Evolutionary conservation across 306 rosid species (phyloP).

Genomic region (Lathyrus sativus): DNA sequence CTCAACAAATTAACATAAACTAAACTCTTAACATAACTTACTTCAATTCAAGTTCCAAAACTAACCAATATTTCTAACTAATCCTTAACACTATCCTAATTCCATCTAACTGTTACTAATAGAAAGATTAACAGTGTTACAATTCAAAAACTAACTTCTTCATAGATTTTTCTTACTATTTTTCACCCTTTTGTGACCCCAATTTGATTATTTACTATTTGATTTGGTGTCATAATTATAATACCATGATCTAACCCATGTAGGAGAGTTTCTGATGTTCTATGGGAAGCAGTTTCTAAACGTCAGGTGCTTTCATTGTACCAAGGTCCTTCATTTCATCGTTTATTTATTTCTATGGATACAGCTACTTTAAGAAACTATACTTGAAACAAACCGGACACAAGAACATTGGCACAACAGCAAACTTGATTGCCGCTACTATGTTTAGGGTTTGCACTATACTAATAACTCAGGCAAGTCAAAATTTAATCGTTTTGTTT

Average conservation of each 20-base stretch:
- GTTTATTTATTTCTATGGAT: constrained; percentile 92
- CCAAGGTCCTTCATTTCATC: constrained; percentile 87
- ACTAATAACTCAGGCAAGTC: constrained; percentile 69
- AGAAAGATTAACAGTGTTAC: too few species aligned
- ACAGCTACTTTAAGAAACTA: constrained; percentile 79
- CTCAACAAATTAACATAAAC: too few species aligned
- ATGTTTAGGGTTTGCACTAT: constrained; percentile 87
- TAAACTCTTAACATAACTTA: too few species aligned
- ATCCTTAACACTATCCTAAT: too few species aligned
- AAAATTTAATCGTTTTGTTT: constrained; percentile 9
- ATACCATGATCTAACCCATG: constrained; percentile 35
- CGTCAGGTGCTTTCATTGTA: constrained; percentile 76
- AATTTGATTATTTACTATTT: neutral
- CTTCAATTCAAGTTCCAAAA: too few species aligned
- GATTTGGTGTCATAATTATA: neutral
- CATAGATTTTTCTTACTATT: constrained; percentile 51
- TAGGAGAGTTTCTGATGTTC: constrained; percentile 88
- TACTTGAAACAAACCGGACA: constrained; percentile 75
- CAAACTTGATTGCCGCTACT: constrained; percentile 79
- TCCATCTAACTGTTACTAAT: too few species aligned
- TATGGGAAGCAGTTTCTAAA: constrained; percentile 89
- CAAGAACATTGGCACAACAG: constrained; percentile 71
- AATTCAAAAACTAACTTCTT: too few species aligned
- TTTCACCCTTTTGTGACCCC: neutral
- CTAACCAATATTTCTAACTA: too few species aligned